Evolutionary conservation across 106 monocot genomes (phyloP).

Genomic region (Cymbidium sinense): DNA sequence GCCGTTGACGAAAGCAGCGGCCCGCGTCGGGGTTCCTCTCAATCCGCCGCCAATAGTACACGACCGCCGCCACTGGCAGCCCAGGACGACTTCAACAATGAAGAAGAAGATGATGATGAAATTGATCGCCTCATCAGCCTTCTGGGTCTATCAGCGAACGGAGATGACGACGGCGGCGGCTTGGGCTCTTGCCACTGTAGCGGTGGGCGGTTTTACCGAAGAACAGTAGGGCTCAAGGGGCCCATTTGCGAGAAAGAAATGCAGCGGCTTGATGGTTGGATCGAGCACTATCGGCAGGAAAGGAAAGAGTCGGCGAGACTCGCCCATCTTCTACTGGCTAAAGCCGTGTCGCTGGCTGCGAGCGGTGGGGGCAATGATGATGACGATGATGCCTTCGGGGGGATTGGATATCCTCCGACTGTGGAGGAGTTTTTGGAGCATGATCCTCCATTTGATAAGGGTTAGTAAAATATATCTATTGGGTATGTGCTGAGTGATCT

Average conservation of each 20-base stretch:
- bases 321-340: constrained; percentile 38
- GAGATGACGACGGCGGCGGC: background rate
- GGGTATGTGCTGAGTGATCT: too few species aligned
- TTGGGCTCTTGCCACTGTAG: constrained; percentile 16
- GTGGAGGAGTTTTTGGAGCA: constrained; percentile 21
- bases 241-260: constrained; percentile 32
- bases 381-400: constrained; percentile 2
- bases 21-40: constrained; percentile 27
- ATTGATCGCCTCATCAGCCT: constrained; percentile 30
- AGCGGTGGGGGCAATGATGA: background rate
- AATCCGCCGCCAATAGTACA: background rate
- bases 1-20: constrained; percentile 16
- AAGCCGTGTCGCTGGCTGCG: constrained; percentile 11
- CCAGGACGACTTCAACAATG: background rate
- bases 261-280: constrained; percentile 45
- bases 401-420: constrained; percentile 17
- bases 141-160: constrained; percentile 34
- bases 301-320: constrained; percentile 42
- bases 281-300: constrained; percentile 18
- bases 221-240: constrained; percentile 23
- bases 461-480: too few species aligned
- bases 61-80: background rate
- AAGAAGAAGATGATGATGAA: constrained; percentile 9
- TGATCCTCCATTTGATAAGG: constrained; percentile 14
- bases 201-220: constrained; percentile 26